Conservation (phyloP, 192 early-diverging fungal species). For the Rhizophlyctis rosea region DNA sequence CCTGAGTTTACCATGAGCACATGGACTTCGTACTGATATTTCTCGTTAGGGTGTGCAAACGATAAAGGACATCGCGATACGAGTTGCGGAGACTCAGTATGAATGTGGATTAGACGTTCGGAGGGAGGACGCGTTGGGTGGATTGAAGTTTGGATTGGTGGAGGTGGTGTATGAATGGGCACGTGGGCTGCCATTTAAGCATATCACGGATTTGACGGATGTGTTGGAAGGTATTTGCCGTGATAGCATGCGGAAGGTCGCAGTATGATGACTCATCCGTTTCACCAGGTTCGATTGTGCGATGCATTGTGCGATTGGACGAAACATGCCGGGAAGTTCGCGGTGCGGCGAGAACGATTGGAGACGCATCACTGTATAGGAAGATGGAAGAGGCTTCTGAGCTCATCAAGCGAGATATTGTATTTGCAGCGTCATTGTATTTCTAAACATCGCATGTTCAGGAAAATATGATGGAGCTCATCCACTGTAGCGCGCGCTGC, state of each 20-base stretch:
- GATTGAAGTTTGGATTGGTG: constrained; percentile 80
- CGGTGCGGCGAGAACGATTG: constrained; percentile 83
- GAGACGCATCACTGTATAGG: constrained; percentile 77
- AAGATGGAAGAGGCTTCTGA: constrained; percentile 91
- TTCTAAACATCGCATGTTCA: constrained; percentile 26
- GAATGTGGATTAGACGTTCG: constrained; percentile 61
- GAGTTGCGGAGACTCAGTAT: constrained; percentile 71
- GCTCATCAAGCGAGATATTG: constrained; percentile 89
- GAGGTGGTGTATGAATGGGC: constrained; percentile 99
- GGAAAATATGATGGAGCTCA: too few species aligned
- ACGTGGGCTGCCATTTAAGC: constrained; percentile 82
- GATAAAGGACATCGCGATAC: constrained; percentile 64
- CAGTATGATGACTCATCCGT: neutral
- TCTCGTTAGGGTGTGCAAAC: constrained; percentile 42
- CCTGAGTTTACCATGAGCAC: neutral
- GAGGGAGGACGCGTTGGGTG: constrained; percentile 34
- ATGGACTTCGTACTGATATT: neutral
- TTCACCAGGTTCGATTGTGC: constrained; percentile 79
- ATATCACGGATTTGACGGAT: constrained; percentile 90
- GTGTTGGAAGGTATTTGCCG: constrained; percentile 77
- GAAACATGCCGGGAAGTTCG: constrained; percentile 90
- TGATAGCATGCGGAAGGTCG: neutral
- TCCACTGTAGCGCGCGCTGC: too few species aligned
- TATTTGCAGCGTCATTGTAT: constrained; percentile 91
- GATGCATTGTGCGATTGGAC: constrained; percentile 88